Evolutionary conservation across 2,329 filamentous ascomycete genomes (phyloP).

Genomic region (Capronia coronata): DNA sequence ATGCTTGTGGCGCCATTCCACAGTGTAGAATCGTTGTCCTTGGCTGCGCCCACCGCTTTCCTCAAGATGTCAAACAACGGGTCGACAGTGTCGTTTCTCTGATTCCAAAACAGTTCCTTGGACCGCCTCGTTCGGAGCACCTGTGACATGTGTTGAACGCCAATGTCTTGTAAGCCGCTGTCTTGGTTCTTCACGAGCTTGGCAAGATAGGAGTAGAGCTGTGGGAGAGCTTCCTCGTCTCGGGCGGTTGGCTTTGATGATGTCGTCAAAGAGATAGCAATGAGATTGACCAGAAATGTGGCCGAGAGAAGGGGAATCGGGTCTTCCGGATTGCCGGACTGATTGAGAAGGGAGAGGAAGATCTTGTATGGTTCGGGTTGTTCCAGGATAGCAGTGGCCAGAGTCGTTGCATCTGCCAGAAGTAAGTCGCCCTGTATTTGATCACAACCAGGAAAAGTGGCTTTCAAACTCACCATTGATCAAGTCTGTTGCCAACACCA

Average conservation of each 20-base stretch:
- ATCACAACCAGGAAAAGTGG: neutral
- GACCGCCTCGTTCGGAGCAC: conserved; percentile 69
- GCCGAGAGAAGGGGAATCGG: conserved; percentile 84
- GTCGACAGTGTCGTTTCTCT: conserved; percentile 73
- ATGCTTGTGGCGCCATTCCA: conserved; percentile 49
- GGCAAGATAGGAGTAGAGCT: conserved; percentile 80
- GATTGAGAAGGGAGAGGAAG: conserved; percentile 75
- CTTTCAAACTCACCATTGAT: conserved; percentile 59
- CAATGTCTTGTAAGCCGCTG: conserved; percentile 88
- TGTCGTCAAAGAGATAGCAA: conserved; percentile 57
- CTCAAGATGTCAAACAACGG: conserved; percentile 76
- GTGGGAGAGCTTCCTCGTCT: conserved; percentile 69
- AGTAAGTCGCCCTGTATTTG: conserved; percentile 1
- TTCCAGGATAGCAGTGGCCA: conserved; percentile 69
- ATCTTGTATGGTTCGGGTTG: conserved; percentile 66
- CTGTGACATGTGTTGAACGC: conserved; percentile 82
- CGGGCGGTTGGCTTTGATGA: conserved; percentile 55
- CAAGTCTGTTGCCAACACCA: conserved; percentile 81
- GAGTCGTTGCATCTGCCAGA: conserved; percentile 64
- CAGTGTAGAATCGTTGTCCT: conserved; percentile 58
- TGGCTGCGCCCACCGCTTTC: conserved; percentile 65
- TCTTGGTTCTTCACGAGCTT: conserved; percentile 77
- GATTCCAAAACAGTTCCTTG: conserved; percentile 82
- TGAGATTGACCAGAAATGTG: conserved; percentile 73
- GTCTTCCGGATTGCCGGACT: conserved; percentile 77